Evolutionary conservation across 2,329 filamentous ascomycete genomes (phyloP), one percentile per base, ranked within the genome.

Genomic region (Fusarium sublunatum): DNA sequence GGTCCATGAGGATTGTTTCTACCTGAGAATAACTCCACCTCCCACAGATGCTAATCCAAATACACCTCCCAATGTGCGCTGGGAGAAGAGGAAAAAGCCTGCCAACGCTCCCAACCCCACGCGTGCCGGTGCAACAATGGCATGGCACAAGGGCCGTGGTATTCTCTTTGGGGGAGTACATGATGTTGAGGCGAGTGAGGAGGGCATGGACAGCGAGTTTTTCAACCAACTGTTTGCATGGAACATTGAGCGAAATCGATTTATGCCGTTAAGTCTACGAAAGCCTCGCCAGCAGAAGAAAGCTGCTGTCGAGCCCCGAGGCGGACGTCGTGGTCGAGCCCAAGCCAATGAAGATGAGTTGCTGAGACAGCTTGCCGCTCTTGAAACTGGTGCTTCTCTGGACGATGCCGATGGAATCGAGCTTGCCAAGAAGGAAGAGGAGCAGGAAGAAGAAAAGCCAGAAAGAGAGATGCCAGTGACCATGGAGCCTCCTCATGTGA

Each of bases 121-220:
- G 11, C 87, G 95, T 22, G 93, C 93, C 4, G 95, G 95, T 29
- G 88, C 92, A 1, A 98, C 94, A 3, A 98, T 98, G 93, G 87
- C 92, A 0, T 92, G 89, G 75, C 95, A 99, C 78, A 95, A 94
- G 76, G 93, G 94, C 1, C 88, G 95, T 59, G 95, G 95, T 1
- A 94, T 99, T 54, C 79, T 92, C 70, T 98, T 98, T 74, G 95
- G 95, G 40, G 95, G 95, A 48, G 95, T 99, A 5, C 92, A 97
- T 70, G 93, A 97, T 68, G 90, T 96, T 0, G 92, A 96, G 75
- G 86, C 93, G 73, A 94, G 87, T 64, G 93, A 97, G 74, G 95
- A 99, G 75, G 93, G 91, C 4, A 96, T 99, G 67, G 94, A 99
- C 51, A 96, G 92, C 73, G 93, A 97, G 75, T 99, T 99, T 78